phyloP scores from a whole-genome alignment of 1,139 yeast species.

The Torulaspora pretoriensis region DNA sequence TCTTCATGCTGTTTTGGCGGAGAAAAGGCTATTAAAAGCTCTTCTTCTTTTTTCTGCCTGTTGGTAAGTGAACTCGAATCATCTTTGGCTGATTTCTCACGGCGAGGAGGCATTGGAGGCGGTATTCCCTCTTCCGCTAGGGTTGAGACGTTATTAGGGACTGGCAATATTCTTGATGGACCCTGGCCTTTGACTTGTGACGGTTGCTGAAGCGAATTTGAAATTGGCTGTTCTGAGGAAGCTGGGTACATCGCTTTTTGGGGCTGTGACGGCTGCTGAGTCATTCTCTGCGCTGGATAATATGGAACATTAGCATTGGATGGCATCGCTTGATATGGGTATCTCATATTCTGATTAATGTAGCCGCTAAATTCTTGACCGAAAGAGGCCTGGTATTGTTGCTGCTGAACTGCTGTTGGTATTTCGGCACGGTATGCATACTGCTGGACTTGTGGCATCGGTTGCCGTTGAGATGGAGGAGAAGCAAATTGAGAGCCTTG shows the following conservation, averaged over 20 bases:
- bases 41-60: slow-evolving; percentile 3
- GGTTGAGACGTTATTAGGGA: neutral
- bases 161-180: neutral
- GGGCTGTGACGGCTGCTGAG: slow-evolving; percentile 4
- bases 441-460: neutral
- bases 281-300: slow-evolving; percentile 3
- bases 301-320: slow-evolving; percentile 2
- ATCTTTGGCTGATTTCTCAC: slow-evolving; percentile 3
- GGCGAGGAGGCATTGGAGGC: slow-evolving; percentile 13
- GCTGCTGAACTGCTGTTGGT: neutral
- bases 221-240: neutral
- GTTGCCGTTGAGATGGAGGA: slow-evolving; percentile 3
- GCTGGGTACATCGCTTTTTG: neutral
- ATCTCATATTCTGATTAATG: neutral
- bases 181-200: neutral
- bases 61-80: neutral
- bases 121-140: slow-evolving; percentile 5
- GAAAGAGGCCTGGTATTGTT: slow-evolving; percentile 4
- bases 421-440: slow-evolving; percentile 1
- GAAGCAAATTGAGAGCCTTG: slow-evolving; percentile 7
- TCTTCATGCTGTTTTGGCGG: slow-evolving; percentile 9
- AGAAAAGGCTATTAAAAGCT: slow-evolving; percentile 16
- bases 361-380: slow-evolving; percentile 1
- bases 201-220: neutral
- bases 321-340: slow-evolving; percentile 2